Base-by-base conservation (phyloP, 1,284 basidiomycete genomes). In the Cryptococcus jaspeensis region DNA sequence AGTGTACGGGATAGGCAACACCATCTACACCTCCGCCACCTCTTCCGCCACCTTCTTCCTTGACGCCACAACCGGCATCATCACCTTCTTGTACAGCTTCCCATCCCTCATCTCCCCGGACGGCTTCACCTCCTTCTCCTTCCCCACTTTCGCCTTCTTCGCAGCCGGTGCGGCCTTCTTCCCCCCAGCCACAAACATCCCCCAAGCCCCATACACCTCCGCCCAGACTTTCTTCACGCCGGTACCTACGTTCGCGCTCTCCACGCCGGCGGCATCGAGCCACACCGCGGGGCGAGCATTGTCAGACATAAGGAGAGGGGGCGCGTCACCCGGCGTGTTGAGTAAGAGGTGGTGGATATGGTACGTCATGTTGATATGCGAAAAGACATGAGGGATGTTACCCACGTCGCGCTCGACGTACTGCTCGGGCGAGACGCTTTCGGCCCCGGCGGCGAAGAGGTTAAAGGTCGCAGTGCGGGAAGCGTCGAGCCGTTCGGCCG, bases 281-380 rank as follows among this genome's bases (percentile, higher is more conserved):
- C 76, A 76, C 16, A 64, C 50, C 9, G 56, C 60, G 0, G 18
- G 28, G 43, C 46, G 7, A 32, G 50, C 40, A 9, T 47, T 50
- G 8, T 9, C 1, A 1, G 45, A 13, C 13, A 49, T 36, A 20
- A 32, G 28, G 5, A 47, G 8, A 43, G 57, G 47, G 20, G 53
- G 43, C 20, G 39, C 11, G n/a, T 32, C 2, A 37, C n/a, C 8
- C 25, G 53, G 23, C 3, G 43, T 23, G 7, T 62, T 52, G 13
- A 50, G 18, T 25, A 53, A 42, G 7, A 46, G 44, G 22, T 74
- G 72, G 15, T 70, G 62, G 23, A 88, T 82, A 64, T 89, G 85
- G 77, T 95, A 96, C 9, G 88, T 92, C 80, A 95, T 91, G 67
- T 83, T 85, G 70, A 96, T 89, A 73, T 98, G 93, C 2, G 88